Conservation (phyloP, 257 asterid species). For the Thymus quinquecostatus region DNA sequence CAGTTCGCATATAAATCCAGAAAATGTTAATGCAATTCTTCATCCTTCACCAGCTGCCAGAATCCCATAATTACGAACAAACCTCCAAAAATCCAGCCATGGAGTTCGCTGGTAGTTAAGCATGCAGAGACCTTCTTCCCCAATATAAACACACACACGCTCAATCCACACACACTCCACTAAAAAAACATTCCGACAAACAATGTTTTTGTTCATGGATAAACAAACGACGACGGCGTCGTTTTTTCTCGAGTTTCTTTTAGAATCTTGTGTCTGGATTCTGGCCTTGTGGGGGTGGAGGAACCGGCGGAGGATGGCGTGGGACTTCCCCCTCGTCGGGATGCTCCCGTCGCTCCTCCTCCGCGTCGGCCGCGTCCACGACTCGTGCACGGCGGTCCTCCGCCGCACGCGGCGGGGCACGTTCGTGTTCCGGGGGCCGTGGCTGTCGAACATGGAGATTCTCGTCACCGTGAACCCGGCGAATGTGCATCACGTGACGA, state of each 20-base stretch:
- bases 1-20: constrained; percentile 17
- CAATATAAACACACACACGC: constrained; percentile 11
- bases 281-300: constrained; percentile 41
- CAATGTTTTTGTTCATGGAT: not conserved
- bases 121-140: not conserved
- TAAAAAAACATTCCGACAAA: not conserved
- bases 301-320: constrained; percentile 28
- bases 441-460: constrained; percentile 57
- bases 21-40: constrained; percentile 20
- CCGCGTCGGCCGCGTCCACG: constrained; percentile 46
- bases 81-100: constrained; percentile 29
- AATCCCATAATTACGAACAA: constrained; percentile 22
- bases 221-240: constrained; percentile 23
- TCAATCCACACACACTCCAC: not conserved
- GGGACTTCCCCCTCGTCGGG: constrained; percentile 65
- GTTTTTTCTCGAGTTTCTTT: constrained; percentile 32
- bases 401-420: constrained; percentile 43
- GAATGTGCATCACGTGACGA: constrained; percentile 65
- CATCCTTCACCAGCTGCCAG: constrained; percentile 33
- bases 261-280: constrained; percentile 42
- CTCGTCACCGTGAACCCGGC: constrained; percentile 54
- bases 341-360: constrained; percentile 49
- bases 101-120: constrained; percentile 32
- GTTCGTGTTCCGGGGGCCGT: constrained; percentile 50
- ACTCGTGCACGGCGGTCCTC: constrained; percentile 35